Base-by-base conservation (phyloP, 345 rosid genomes). In the Salix arbutifolia region DNA sequence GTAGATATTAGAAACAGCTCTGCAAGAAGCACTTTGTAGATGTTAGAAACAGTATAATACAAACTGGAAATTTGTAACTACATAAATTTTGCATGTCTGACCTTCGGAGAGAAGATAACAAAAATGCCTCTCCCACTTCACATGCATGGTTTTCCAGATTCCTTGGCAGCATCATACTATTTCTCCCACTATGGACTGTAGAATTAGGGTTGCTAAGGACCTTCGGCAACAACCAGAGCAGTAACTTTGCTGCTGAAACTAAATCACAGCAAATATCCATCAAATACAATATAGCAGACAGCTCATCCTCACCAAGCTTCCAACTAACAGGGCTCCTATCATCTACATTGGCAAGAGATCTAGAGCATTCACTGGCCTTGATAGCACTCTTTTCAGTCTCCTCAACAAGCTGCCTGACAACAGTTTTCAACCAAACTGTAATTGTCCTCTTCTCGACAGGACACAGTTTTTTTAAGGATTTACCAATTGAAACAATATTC, bases 251-350 rank as follows among this genome's bases (percentile, higher is more conserved):
- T 38, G 91, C 92, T 58, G 91, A 90, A 81, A 86, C 89, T 79
- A 87, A 85, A 79, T 93, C 99, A 62, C 84, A 76, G 82, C 92
- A 91, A 65, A 86, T 78, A 87, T 96, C 99, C 89, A 96, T 79
- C 78, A 96, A 78, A 85, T 89, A 91, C 79, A 93, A 77, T 74
- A 96, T 75, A 65, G 89, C 74, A 77, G 94, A 91, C 67, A 96
- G 84, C 86, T 93, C 98, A 74, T 93, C 97, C 84, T 89, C 97
- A 75, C 94, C 91, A 77, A 96, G 90, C 86, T 89, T 96, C 99
- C 99, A 93, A 75, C 85, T 82, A 42, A 77, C 33, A 46, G 89
- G 79, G 77, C 76, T 84, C 80, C 85, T 87, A 74, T 88, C 97
- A 82, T 92, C 97, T 65, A 81, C 79, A 25, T 89, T 79, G 84